A percentile compares a stretch with the other conserved stretches of the same genome.
Conservation (phyloP, 2,329 filamentous ascomycete genomes). For the Ploettnerulaceae sp. region DNA sequence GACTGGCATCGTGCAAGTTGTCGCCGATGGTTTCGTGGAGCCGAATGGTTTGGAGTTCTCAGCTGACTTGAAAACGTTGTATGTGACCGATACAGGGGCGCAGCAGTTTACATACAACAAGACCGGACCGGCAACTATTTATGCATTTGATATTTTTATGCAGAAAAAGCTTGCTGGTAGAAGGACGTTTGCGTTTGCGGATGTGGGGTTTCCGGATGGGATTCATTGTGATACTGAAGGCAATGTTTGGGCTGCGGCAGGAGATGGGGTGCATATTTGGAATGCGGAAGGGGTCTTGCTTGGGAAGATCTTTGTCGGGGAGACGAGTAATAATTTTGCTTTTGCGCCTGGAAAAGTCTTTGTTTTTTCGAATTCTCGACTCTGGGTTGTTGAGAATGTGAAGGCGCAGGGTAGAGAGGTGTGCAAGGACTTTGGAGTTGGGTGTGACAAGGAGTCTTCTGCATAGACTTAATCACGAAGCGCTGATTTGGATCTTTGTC, state of each 20-base stretch:
- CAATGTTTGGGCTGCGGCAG: slow-evolving; percentile 4
- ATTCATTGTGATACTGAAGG: slow-evolving; percentile 8
- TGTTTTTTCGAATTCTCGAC: slow-evolving; percentile 5
- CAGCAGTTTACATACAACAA: slow-evolving; percentile 4
- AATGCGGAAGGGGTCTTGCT: slow-evolving; percentile 2
- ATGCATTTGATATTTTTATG: slow-evolving; percentile 1
- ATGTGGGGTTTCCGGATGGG: slow-evolving; percentile 1
- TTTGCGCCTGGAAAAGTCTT: slow-evolving; percentile 9
- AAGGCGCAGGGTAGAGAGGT: slow-evolving; percentile 9
- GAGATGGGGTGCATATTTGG: slow-evolving; percentile 8
- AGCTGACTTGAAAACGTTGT: slow-evolving; percentile 5
- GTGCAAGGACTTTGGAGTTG: slow-evolving; percentile 5
- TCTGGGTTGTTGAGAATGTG: slow-evolving; percentile 10
- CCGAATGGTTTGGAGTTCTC: slow-evolving; percentile 9
- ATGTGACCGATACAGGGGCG: slow-evolving; percentile 6
- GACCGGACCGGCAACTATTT: slow-evolving; percentile 3
- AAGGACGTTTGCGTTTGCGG: slow-evolving; percentile 4
- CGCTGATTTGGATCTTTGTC: too few relatives aligned
- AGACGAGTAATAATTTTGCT: slow-evolving; percentile 10
- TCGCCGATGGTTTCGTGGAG: slow-evolving; percentile 4
- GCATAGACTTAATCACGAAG: too few relatives aligned
- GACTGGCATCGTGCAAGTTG: slow-evolving; percentile 3
- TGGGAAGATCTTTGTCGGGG: slow-evolving; percentile 9
- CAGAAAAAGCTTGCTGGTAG: neutral
- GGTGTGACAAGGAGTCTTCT: slow-evolving; percentile 1